Conservation (phyloP, 2,329 filamentous ascomycete species). For the Fusarium incarnatum region DNA sequence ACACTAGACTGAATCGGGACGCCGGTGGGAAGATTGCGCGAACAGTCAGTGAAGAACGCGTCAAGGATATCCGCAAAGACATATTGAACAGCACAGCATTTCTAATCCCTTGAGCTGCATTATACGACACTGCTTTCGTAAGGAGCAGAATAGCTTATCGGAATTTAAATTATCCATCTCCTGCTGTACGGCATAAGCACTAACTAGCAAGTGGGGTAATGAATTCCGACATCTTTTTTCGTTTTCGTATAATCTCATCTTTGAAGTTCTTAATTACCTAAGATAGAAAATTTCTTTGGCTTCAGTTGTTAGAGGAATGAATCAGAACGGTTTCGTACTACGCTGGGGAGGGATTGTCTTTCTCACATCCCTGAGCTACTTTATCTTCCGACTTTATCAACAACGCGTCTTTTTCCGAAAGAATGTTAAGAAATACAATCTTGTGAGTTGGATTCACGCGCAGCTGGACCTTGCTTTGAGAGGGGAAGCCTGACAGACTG, state of each 20-base stretch:
- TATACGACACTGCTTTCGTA: neutral
- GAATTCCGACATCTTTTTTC: neutral
- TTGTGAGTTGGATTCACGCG: neutral
- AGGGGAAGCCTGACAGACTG: neutral
- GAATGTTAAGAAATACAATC: neutral
- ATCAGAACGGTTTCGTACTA: neutral
- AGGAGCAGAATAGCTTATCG: neutral
- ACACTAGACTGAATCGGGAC: neutral
- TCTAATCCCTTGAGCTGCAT: neutral
- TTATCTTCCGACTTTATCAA: neutral
- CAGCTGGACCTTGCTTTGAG: fast-evolving
- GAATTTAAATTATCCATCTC: neutral
- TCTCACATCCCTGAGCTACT: neutral
- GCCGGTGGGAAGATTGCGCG: too few relatives aligned
- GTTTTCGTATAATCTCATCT: neutral
- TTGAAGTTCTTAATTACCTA: fast-evolving
- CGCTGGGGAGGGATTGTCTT: neutral
- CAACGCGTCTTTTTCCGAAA: neutral
- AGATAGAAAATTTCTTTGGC: neutral
- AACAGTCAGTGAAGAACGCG: neutral
- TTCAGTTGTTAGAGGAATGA: neutral
- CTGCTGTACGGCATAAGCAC: neutral
- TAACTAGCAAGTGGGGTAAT: neutral
- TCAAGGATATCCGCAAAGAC: neutral
- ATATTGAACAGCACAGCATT: fast-evolving